Base-by-base conservation (phyloP, 345 rosid genomes). In the Camelina sativa region DNA sequence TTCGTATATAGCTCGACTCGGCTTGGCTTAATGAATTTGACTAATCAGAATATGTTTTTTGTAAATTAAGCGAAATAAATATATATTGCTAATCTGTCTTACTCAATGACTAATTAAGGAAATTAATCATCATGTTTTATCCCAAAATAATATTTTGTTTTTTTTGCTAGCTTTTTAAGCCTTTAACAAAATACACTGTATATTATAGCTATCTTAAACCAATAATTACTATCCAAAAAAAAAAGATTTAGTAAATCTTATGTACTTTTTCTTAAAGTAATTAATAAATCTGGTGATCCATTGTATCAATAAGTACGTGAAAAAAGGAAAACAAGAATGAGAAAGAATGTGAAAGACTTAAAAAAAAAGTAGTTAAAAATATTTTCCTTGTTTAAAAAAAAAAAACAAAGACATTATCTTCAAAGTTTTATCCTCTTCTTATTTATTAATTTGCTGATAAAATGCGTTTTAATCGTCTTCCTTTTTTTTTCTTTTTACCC, bases 311-410 rank as follows among this genome's bases (percentile, higher is more conserved):
- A 6, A 32, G 11, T 9, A 37, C 34, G 44, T 23, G 44, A 10
- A 30, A 67, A 76, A 53, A 20, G 1, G 40, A 58, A 75, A 51
- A 22, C 1, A 20, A 62, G 38, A 55, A 52, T 47, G 71, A 76
- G 28, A 76, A 70, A 76, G 72, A 76, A 76, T 56, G 67, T 71
- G 80, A 76, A 28, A 64, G 30, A 46, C 10, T 55, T 4, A 32
- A 61, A 74, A 22, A 35, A 8, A 62, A 17, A 19, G 40, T 10
- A 50, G 25, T 38, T 38, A 59, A 17, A 57, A 17, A 59, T 16
- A 51, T 11, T 2, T 61, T 61, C 37, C 0, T 37, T 37, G 2
- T 34, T 4, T n/a, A 47, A 51, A 52, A 12, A 41, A 41, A 12
- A 41, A 41, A 41, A 35, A 15, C 0, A 55, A 67, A 60, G 61